Percentiles rank a stretch among this genome's conserved stretches.
Evolutionary conservation across 2,329 filamentous ascomycete genomes (phyloP).

Genomic region (Chaetoscypha palmicola): DNA sequence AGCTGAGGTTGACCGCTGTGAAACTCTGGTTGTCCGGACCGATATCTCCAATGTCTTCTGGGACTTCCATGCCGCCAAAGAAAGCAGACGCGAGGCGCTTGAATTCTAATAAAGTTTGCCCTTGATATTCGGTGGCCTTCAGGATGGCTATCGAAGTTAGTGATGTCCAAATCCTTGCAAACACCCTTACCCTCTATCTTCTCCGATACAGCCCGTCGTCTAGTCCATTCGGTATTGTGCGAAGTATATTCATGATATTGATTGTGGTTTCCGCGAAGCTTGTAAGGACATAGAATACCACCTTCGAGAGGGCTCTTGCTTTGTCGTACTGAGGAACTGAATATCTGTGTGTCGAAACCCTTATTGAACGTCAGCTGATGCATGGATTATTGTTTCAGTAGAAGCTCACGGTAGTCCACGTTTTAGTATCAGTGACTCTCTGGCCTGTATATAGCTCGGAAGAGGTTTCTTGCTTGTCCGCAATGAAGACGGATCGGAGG

Average conservation of each 20-base stretch:
- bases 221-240: not conserved
- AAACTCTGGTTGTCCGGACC: no score
- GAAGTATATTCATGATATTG: not conserved
- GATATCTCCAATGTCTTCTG: not conserved
- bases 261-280: conserved; percentile 5
- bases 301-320: not conserved
- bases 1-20: no score
- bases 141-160: conserved; percentile 4
- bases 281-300: conserved; percentile 6
- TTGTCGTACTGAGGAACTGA: conserved; percentile 5
- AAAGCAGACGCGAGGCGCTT: conserved; percentile 8
- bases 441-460: conserved; percentile 2
- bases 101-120: conserved; percentile 6
- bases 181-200: conserved; percentile 3
- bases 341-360: conserved; percentile 13
- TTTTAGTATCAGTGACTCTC: not conserved
- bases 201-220: not conserved
- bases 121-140: not conserved
- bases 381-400: not conserved
- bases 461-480: not conserved
- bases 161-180: not conserved
- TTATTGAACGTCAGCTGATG: conserved; percentile 2
- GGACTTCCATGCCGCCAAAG: conserved; percentile 9
- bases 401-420: conserved; percentile 1
- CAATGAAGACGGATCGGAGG: not conserved